Evolutionary conservation across 306 rosid genomes (phyloP), one percentile per base, ranked within the genome.

Genomic region (Castanea crenata): DNA sequence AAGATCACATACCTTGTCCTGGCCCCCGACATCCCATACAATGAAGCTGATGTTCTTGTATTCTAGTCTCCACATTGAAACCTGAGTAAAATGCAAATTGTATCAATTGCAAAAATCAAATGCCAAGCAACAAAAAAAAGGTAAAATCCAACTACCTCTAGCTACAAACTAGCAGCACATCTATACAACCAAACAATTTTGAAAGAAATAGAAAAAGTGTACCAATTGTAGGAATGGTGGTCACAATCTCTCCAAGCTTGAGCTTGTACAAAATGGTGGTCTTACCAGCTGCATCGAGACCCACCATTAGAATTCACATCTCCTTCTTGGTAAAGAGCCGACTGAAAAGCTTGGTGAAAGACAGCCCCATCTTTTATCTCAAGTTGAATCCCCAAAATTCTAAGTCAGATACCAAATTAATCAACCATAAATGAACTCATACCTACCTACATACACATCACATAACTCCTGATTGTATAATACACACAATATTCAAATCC

Each of bases 181-280:
- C 10, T 4, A 55, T 29, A 64, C 25, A 19, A 55, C 74, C 2
- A 0, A 1, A 49, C 11, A 46, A 41, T 49, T 3, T n/a, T 7
- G 63, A 41, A 20, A 56, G 21, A 31, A 63, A 38, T 58, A 77
- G 3, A 20, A 41, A 74, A 41, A 15, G 74, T 83, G 58, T 87
- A 90, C 94, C 94, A 57, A 90, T 90, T 15, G 94, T 90, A 8
- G 92, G 94, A 82, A 90, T 88, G 86, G 94, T 90, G 14, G 94
- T 90, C 34, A 88, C 88, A 55, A 90, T 90, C 81, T 90, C 94
- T 78, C 92, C 94, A 56, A 88, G 74, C 88, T 88, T 90, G 76
- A 90, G 92, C 91, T 90, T 90, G 85, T 90, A 90, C 87, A 90
- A 81, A 18, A 90, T 88, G 76, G 91, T 90, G 59, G 94, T 90